Percentiles rank a stretch among this genome's conserved stretches.
These are phyloP conservation scores for Boletus insuetus DNA, from an alignment of 768 basidiomycete species.

Conservation along the genomic window DNA sequence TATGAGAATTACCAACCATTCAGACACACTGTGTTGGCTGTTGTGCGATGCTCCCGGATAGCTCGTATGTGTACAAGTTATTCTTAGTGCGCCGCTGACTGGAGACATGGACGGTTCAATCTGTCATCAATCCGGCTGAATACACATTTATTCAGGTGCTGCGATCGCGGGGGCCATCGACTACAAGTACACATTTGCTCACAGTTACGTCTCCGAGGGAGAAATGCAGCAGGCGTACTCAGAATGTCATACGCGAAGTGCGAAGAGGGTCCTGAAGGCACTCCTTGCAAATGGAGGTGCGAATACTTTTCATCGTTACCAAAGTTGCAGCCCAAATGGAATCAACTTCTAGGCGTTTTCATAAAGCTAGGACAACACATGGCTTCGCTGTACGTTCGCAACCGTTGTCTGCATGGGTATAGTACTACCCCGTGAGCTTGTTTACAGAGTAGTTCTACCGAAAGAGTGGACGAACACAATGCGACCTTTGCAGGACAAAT, in stretches of 20 bases:
- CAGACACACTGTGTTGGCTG: slow-evolving; percentile 71
- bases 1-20: slow-evolving; percentile 74
- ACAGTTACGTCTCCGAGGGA: slow-evolving; percentile 48
- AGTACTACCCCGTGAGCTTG: slow-evolving; percentile 4
- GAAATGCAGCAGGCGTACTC: slow-evolving; percentile 58
- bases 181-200: slow-evolving; percentile 67
- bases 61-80: slow-evolving; percentile 47
- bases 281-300: slow-evolving; percentile 84
- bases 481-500: slow-evolving; percentile 82
- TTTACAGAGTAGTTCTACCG: slow-evolving; percentile 50
- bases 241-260: slow-evolving; percentile 82
- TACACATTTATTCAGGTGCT: slow-evolving; percentile 42
- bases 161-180: slow-evolving; percentile 64
- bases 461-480: slow-evolving; percentile 60
- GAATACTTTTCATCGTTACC: slow-evolving; percentile 18
- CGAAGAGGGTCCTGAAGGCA: slow-evolving; percentile 73
- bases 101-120: slow-evolving; percentile 20
- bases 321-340: not conserved
- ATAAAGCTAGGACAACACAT: slow-evolving; percentile 91
- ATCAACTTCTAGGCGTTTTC: slow-evolving; percentile 56
- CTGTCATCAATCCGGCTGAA: not conserved
- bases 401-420: slow-evolving; percentile 15
- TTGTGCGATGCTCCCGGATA: slow-evolving; percentile 75
- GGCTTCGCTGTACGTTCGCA: slow-evolving; percentile 54
- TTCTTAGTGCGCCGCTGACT: slow-evolving; percentile 22